These are phyloP conservation scores for Coemansia sp. DNA, from an alignment of 192 early-diverging fungal species.

Conservation along the genomic window DNA sequence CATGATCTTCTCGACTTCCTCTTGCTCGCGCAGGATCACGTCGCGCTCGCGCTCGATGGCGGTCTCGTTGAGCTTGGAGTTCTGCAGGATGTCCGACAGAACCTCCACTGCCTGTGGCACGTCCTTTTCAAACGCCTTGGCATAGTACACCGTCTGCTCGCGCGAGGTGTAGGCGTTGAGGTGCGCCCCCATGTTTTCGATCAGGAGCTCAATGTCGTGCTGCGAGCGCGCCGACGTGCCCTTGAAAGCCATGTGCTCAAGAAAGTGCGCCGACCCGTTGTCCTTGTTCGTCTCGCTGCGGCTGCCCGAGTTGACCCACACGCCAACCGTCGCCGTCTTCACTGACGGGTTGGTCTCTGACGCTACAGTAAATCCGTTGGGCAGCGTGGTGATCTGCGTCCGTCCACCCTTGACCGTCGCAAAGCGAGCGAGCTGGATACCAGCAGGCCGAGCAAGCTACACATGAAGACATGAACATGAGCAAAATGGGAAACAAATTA, in stretches of 20 bases:
- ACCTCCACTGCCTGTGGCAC: constrained; percentile 89
- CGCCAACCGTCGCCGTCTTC: constrained; percentile 87
- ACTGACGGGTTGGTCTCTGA: constrained; percentile 79
- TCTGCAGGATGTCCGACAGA: constrained; percentile 93
- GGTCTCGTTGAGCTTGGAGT: constrained; percentile 77
- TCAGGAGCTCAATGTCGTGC: constrained; percentile 88
- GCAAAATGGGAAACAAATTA: not conserved
- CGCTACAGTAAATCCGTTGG: constrained; percentile 83
- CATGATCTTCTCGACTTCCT: constrained; percentile 90
- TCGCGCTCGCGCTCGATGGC: constrained; percentile 98
- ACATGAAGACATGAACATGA: not conserved
- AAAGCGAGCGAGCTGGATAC: constrained; percentile 50
- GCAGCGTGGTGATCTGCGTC: constrained; percentile 71
- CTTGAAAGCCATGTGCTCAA: constrained; percentile 99
- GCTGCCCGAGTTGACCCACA: constrained; percentile 89
- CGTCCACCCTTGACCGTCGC: constrained; percentile 43
- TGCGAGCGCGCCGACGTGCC: constrained; percentile 88
- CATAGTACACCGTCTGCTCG: constrained; percentile 99
- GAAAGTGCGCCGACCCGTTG: constrained; percentile 97
- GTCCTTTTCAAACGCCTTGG: constrained; percentile 89
- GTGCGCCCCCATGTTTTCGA: constrained; percentile 99
- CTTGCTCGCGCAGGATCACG: constrained; percentile 94
- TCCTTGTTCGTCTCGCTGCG: constrained; percentile 80
- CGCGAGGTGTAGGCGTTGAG: constrained; percentile 99
- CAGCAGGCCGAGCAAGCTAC: constrained; percentile 50